Evolutionary conservation across 495 filamentous ascomycete species (phyloP).

Genomic region (Viridothelium virens): DNA sequence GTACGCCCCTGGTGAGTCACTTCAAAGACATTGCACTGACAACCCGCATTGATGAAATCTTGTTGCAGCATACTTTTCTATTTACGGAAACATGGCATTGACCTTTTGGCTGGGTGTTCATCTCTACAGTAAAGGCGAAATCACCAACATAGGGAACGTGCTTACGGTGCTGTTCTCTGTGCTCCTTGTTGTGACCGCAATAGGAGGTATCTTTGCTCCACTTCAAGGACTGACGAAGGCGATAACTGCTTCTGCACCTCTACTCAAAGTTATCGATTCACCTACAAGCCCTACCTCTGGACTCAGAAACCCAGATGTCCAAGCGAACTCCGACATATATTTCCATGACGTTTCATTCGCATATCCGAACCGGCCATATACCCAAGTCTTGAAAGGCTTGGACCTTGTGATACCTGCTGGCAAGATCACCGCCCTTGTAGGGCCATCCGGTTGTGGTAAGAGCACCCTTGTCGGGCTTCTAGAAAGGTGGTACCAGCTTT

Average conservation of each 20-base stretch:
- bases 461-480: slow-evolving; percentile 31
- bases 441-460: slow-evolving; percentile 30
- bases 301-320: slow-evolving; percentile 18
- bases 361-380: slow-evolving; percentile 27
- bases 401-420: slow-evolving; percentile 23
- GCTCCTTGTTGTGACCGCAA: slow-evolving; percentile 24
- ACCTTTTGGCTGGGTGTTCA: slow-evolving; percentile 28
- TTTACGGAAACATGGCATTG: slow-evolving; percentile 23
- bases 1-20: neutral
- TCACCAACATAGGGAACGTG: slow-evolving; percentile 23
- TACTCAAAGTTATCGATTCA: slow-evolving; percentile 36
- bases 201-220: slow-evolving; percentile 22
- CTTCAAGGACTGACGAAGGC: slow-evolving; percentile 34
- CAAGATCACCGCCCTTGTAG: slow-evolving; percentile 32
- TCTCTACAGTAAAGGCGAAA: slow-evolving; percentile 28
- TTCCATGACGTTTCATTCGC: slow-evolving; percentile 25
- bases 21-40: neutral
- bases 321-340: slow-evolving; percentile 21
- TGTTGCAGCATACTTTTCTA: slow-evolving; percentile 25
- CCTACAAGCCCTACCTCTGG: slow-evolving; percentile 19
- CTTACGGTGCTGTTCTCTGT: slow-evolving; percentile 26
- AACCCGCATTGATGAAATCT: slow-evolving; percentile 9
- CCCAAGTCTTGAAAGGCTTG: slow-evolving; percentile 23
- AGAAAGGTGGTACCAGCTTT: slow-evolving; percentile 27
- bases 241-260: slow-evolving; percentile 32